phyloP scores from a whole-genome alignment of 73 alveolate species.

The Paramecium octaurelia region DNA sequence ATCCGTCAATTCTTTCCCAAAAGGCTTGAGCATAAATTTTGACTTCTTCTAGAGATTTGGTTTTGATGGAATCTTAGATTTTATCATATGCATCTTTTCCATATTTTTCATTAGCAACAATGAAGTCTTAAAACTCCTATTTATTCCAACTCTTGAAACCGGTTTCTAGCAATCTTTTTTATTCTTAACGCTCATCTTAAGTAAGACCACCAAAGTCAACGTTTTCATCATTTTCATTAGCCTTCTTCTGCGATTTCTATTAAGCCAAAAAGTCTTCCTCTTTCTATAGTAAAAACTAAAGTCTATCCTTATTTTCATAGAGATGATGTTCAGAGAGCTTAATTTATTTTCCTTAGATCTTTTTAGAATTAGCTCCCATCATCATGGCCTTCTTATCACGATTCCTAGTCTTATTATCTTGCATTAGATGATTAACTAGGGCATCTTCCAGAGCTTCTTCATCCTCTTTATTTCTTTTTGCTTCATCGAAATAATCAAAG shows the following conservation, averaged over 20 bases:
- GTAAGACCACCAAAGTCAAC: conserved; percentile 65
- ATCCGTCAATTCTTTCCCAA: conserved; percentile 89
- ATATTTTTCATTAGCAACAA: conserved; percentile 75
- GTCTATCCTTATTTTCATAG: conserved; percentile 74
- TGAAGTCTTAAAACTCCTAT: conserved; percentile 76
- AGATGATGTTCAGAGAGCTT: conserved; percentile 77
- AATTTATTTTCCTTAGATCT: conserved; percentile 70
- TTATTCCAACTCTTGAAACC: conserved; percentile 84
- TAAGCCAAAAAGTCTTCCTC: conserved; percentile 66
- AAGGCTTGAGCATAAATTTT: conserved; percentile 83
- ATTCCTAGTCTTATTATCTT: conserved; percentile 63
- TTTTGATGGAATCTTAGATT: conserved; percentile 70
- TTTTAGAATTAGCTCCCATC: conserved; percentile 45
- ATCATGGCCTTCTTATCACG: conserved; percentile 63
- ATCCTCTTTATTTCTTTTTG: conserved; percentile 75
- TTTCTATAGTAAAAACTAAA: conserved; percentile 69
- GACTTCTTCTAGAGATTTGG: conserved; percentile 87
- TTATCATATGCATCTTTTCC: conserved; percentile 72
- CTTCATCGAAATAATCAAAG: conserved; percentile 94
- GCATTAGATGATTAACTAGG: conserved; percentile 17
- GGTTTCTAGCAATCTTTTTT: conserved; percentile 64
- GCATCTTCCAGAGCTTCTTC: conserved; percentile 76
- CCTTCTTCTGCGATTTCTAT: not conserved
- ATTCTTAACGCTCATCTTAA: conserved; percentile 79
- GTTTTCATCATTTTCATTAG: conserved; percentile 29